Conservation (phyloP, 2,329 filamentous ascomycete species). For the Rugonectria rugulosa region DNA sequence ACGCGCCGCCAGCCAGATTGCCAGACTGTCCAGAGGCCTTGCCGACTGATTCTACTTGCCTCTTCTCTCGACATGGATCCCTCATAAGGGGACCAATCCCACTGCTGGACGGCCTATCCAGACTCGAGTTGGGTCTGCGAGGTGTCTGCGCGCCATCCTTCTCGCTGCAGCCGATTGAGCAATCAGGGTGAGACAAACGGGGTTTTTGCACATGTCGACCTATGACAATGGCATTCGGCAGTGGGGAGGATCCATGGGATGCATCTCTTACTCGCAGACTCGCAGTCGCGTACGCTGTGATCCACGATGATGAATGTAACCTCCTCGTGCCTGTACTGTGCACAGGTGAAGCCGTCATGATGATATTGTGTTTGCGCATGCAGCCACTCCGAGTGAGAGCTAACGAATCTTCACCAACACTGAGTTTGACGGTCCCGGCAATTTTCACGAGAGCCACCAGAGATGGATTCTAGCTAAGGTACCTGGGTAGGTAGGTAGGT, state of each 20-base stretch:
- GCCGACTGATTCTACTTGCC: neutral
- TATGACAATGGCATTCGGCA: conserved; percentile 2
- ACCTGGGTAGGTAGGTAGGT: too few relatives aligned
- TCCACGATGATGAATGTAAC: conserved; percentile 7
- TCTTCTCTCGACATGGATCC: conserved; percentile 2
- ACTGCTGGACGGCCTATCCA: neutral
- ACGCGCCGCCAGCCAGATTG: neutral
- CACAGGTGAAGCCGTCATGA: neutral
- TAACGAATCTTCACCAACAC: too few relatives aligned
- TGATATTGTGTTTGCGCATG: too few relatives aligned
- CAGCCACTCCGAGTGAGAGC: too few relatives aligned
- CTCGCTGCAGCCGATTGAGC: conserved; percentile 28
- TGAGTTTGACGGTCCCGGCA: too few relatives aligned
- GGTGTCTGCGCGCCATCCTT: conserved; percentile 31
- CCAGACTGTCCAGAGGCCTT: conserved; percentile 6
- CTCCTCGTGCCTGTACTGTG: conserved; percentile 4
- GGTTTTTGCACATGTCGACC: neutral
- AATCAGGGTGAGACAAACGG: conserved; percentile 35
- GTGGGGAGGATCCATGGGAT: conserved; percentile 13
- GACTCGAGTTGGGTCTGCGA: neutral
- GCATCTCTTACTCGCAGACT: conserved; percentile 24
- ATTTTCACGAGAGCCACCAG: too few relatives aligned
- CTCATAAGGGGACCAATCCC: conserved; percentile 1
- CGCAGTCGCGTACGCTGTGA: conserved; percentile 17
- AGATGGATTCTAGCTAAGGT: too few relatives aligned